These are phyloP conservation scores for Naegleria gruberi DNA, from an alignment of 208 protist genomes.

Conservation along the genomic window DNA sequence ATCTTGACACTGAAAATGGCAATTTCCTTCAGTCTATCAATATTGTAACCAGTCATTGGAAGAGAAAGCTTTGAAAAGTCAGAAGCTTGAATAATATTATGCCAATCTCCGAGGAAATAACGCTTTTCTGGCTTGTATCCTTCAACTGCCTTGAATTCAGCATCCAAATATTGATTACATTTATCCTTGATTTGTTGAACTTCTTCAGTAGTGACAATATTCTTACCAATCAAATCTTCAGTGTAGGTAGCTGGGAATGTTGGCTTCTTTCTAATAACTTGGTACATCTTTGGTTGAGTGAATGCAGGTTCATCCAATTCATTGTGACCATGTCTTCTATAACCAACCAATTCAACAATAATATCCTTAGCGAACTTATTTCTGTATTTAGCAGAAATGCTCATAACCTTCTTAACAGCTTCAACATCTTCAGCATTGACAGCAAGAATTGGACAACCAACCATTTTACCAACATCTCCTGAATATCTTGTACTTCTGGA, in stretches of 20 bases:
- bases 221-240: constrained; percentile 58
- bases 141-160: constrained; percentile 61
- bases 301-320: constrained; percentile 95
- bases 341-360: constrained; percentile 93
- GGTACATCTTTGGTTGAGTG: constrained; percentile 94
- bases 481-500: constrained; percentile 91
- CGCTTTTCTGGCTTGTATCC: constrained; percentile 36
- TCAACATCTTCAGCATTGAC: constrained; percentile 94
- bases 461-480: constrained; percentile 91
- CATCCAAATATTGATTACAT: constrained; percentile 45
- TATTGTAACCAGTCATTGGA: background rate
- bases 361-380: constrained; percentile 81
- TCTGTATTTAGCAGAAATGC: constrained; percentile 80
- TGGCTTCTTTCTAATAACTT: constrained; percentile 67
- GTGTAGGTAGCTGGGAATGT: constrained; percentile 72
- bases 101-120: constrained; percentile 13
- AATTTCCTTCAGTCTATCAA: background rate
- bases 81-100: background rate
- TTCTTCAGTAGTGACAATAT: constrained; percentile 58
- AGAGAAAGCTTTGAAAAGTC: background rate
- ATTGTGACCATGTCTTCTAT: constrained; percentile 91
- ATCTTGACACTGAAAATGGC: background rate
- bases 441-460: constrained; percentile 88
- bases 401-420: constrained; percentile 74
- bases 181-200: constrained; percentile 45